Evolutionary conservation across 441 rosid species (phyloP), one percentile per base, ranked within the genome.

Genomic region (Flueggea neowawraea): DNA sequence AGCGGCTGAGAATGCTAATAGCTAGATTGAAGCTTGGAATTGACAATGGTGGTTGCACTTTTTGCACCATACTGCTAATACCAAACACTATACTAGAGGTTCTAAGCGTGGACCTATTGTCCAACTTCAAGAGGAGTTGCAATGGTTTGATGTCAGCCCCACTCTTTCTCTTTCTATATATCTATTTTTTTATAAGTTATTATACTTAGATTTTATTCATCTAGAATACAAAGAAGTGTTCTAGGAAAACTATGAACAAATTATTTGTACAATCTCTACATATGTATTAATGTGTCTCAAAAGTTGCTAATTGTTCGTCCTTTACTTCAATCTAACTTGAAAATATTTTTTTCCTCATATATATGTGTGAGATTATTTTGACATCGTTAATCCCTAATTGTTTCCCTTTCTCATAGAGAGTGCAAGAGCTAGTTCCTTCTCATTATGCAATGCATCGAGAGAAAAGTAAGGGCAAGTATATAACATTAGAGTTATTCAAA

Each of bases 31-130:
- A 5, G 4, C 36, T 13, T 1, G 55, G 15, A 6, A 62, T 66
- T n/a, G 80, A 76, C 32, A 5, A 3, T 17, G 4, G 60, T n/a
- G 74, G 74, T 31, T 59, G 44, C 64, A 65, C 77, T 52, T 11
- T 66, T 60, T 69, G 57, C 77, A 76, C 53, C 53, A 57, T 28
- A 64, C 64, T 52, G 72, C 74, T 9, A 12, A 39, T 41, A 69
- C n/a, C 11, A 6, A 43, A 44, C 52, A 44, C 48, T 54, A 69
- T 31, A 1, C 0, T 10, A 67, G 55, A 10, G 69, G 62, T 58
- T 28, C 52, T 12, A 52, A 4, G 33, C 60, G 64, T 1, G 52
- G 62, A 8, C 54, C 63, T 58, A 69, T 57, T 11, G 53, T 69
- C 36, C 51, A 69, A 10, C 56, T 72, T 9, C 60, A 66, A 31